Base-by-base conservation (phyloP, 495 filamentous ascomycete genomes). In the Penicillium nucicola region DNA sequence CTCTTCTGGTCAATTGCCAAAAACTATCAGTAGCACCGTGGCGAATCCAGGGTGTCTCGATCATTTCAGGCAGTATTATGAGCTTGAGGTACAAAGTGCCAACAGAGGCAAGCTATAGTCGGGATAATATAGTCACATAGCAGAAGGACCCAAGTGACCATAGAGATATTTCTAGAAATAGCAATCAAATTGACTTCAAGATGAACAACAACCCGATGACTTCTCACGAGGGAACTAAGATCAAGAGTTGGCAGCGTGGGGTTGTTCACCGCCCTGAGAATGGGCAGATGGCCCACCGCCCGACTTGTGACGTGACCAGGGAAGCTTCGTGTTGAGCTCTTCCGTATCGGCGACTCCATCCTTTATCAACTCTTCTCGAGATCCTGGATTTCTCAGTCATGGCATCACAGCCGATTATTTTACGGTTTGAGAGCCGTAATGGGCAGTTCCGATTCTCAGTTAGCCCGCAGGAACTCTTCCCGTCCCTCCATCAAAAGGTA, bases 401-500 rank as follows among this genome's bases (percentile, higher is more conserved):
- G 17, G 19, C 43, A 56, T 23, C 36, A 80, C 78, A 76, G 64
- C 75, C 15, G 65, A 76, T 80, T 42, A 55, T 80, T 4, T 58
- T 81, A 15, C 74, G 78, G 40, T 81, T 81, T 50, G 75, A 79
- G 53, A 78, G 76, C 61, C 77, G 74, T 36, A 77, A 81, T 50
- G 78, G 78, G 46, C 78, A 81, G 60, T 81, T 81, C 61, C 72
- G 78, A 41, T 49, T 80, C 50, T 77, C 64, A 5, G 72, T 78
- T 39, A 65, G 64, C 57, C 77, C 77, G 19, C 54, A 67, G 15
- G 71, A 76, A 43, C 57, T 68, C 18, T 81, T 81, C 44, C 66
- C 68, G 8, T 65, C 71, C 6, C 65, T 81, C 8, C 61, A 72
- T 14, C 46, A 70, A 45, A 74, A 76, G 62, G 77, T 78, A 61